Evolutionary conservation across 129 eudicot species (phyloP).

Genomic region (Rutidosis leptorrhynchoides): DNA sequence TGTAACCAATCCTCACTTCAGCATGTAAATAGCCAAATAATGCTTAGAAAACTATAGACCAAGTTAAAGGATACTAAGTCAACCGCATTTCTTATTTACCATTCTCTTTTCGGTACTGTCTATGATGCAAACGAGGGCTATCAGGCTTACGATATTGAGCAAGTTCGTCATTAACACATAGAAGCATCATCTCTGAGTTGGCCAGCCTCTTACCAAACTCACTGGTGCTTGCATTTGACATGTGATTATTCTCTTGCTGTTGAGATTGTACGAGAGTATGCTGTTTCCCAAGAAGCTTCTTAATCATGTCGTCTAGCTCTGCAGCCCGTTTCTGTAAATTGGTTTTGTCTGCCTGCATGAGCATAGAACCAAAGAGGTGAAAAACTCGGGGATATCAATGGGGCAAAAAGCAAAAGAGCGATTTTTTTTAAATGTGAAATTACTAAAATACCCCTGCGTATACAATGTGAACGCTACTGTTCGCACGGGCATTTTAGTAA

Average conservation of each 20-base stretch:
- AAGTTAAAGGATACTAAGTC: background rate
- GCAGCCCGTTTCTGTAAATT: conserved; percentile 58
- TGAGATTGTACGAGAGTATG: conserved; percentile 25
- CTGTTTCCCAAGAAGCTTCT: conserved; percentile 50
- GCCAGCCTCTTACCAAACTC: conserved; percentile 45
- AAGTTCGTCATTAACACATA: conserved; percentile 45
- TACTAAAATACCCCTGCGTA: no score
- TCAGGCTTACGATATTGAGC: conserved; percentile 48
- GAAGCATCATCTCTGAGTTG: conserved; percentile 45
- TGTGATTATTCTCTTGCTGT: conserved; percentile 30
- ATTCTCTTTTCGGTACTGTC: conserved; percentile 30
- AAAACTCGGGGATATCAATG: background rate
- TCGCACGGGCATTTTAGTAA: no score
- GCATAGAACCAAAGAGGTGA: background rate
- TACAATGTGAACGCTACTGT: no score
- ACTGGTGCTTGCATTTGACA: conserved; percentile 27
- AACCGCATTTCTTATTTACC: conserved; percentile 3
- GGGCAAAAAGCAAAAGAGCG: no score
- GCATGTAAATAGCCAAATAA: background rate
- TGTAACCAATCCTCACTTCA: conserved; percentile 10
- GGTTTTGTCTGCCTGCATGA: conserved; percentile 57
- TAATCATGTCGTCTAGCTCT: conserved; percentile 75
- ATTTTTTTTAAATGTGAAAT: no score
- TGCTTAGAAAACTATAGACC: background rate
- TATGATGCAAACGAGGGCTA: conserved; percentile 33